phyloP scores from a whole-genome alignment of 2,329 filamentous ascomycete genomes.

The Microdochium bolleyi region DNA sequence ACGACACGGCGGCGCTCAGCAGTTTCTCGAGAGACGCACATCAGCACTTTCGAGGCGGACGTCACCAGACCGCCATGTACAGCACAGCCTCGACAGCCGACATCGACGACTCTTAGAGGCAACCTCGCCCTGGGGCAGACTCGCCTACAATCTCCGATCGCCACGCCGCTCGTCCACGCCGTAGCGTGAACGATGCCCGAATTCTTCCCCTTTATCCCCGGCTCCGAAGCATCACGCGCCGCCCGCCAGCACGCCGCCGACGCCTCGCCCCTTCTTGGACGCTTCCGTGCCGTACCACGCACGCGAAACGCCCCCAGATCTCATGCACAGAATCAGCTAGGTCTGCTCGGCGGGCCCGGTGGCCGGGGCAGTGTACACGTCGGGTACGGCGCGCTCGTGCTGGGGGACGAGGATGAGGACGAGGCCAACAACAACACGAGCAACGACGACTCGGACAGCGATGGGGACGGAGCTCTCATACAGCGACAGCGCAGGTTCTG shows the following conservation, averaged over 20 bases:
- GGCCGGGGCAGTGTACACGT: slow-evolving; percentile 46
- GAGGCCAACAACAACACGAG: slow-evolving; percentile 20
- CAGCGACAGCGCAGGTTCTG: slow-evolving; percentile 17
- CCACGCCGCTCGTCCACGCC: neutral
- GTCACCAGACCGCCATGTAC: too few relatives aligned
- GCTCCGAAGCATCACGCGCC: slow-evolving; percentile 44
- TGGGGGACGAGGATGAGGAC: slow-evolving; percentile 23
- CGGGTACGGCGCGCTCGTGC: slow-evolving; percentile 45
- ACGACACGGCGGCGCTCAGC: too few relatives aligned
- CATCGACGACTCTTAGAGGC: too few relatives aligned
- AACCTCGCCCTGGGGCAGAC: too few relatives aligned
- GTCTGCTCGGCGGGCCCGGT: slow-evolving; percentile 8
- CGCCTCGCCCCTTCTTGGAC: slow-evolving; percentile 53
- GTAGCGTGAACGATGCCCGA: slow-evolving; percentile 40
- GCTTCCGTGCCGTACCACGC: slow-evolving; percentile 55
- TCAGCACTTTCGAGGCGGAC: too few relatives aligned
- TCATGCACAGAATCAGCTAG: slow-evolving; percentile 5
- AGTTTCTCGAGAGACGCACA: too few relatives aligned
- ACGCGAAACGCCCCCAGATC: slow-evolving; percentile 15
- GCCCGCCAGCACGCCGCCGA: slow-evolving; percentile 39
- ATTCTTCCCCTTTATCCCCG: slow-evolving; percentile 62
- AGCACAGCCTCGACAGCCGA: too few relatives aligned
- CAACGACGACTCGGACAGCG: slow-evolving; percentile 12
- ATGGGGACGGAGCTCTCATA: slow-evolving; percentile 18
- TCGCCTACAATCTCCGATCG: too few relatives aligned